Percentiles rank a stretch among this genome's conserved stretches.
These are phyloP conservation scores for Trypanosoma melophagium DNA, from an alignment of 208 protist species.

Conservation along the genomic window DNA sequence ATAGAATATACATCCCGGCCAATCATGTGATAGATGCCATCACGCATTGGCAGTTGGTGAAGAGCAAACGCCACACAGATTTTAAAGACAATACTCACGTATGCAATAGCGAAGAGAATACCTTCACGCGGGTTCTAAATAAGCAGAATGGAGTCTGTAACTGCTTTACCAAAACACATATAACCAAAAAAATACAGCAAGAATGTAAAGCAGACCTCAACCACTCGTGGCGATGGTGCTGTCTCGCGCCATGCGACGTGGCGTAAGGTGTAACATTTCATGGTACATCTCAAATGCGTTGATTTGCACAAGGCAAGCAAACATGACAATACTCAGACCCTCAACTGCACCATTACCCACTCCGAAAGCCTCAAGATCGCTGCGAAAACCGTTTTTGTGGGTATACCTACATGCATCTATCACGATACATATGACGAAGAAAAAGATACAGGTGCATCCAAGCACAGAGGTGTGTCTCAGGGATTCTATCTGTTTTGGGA, in stretches of 20 bases:
- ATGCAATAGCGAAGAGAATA: constrained; percentile 22
- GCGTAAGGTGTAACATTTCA: constrained; percentile 39
- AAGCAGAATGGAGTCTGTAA: constrained; percentile 31
- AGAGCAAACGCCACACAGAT: constrained; percentile 33
- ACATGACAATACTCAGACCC: constrained; percentile 31
- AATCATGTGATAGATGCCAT: constrained; percentile 33
- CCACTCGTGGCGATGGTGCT: constrained; percentile 9
- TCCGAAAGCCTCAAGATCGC: constrained; percentile 42
- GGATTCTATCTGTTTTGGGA: constrained; percentile 67
- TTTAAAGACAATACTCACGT: constrained; percentile 37
- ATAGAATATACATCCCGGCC: constrained; percentile 46
- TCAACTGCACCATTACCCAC: constrained; percentile 31
- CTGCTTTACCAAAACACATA: constrained; percentile 24
- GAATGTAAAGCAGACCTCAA: constrained; percentile 31
- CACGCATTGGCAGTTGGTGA: constrained; percentile 19
- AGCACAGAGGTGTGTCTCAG: constrained; percentile 68
- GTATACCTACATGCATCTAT: constrained; percentile 20
- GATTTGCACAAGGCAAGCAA: constrained; percentile 38
- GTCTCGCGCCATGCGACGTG: constrained; percentile 44
- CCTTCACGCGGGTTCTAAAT: constrained; percentile 27
- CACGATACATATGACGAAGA: constrained; percentile 46
- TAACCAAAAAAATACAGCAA: constrained; percentile 42
- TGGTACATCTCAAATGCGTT: constrained; percentile 40
- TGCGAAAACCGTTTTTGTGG: constrained; percentile 31
- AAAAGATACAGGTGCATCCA: constrained; percentile 36